Evolutionary conservation across 257 asterid genomes (phyloP).

Genomic region (Marsdenia floribunda): DNA sequence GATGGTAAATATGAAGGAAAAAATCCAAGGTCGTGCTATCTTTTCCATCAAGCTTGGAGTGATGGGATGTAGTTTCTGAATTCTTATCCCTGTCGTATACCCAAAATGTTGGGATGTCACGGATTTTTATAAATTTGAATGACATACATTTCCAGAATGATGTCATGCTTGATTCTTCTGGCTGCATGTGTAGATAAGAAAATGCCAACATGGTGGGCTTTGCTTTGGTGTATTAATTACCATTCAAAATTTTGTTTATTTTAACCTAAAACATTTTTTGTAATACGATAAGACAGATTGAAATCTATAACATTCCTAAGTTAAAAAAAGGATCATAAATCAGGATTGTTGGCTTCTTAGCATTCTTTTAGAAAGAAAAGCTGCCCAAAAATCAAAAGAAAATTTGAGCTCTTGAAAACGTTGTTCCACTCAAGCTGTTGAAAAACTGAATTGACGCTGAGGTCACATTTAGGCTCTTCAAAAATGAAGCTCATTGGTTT

Average conservation of each 20-base stretch:
- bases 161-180: not conserved
- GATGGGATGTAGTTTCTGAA: not conserved
- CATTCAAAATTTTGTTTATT: not conserved
- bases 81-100: not conserved
- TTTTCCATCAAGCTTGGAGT: not conserved
- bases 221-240: no score
- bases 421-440: not conserved
- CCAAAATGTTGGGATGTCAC: not conserved
- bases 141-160: not conserved
- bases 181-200: not conserved
- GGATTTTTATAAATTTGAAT: not conserved
- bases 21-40: not conserved
- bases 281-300: not conserved
- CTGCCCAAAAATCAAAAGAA: not conserved
- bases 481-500: not conserved
- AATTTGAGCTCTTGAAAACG: not conserved
- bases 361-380: not conserved
- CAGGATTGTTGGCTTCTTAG: no score
- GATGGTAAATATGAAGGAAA: not conserved
- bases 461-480: not conserved
- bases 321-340: no score
- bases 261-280: not conserved
- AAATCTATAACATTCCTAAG: not conserved
- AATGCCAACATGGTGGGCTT: not conserved
- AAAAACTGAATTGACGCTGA: not conserved